A percentile compares a stretch with the other conserved stretches of the same genome.
Evolutionary conservation across 176 grass and related monocot species (phyloP).

Genomic region (Aegilops speltoides): DNA sequence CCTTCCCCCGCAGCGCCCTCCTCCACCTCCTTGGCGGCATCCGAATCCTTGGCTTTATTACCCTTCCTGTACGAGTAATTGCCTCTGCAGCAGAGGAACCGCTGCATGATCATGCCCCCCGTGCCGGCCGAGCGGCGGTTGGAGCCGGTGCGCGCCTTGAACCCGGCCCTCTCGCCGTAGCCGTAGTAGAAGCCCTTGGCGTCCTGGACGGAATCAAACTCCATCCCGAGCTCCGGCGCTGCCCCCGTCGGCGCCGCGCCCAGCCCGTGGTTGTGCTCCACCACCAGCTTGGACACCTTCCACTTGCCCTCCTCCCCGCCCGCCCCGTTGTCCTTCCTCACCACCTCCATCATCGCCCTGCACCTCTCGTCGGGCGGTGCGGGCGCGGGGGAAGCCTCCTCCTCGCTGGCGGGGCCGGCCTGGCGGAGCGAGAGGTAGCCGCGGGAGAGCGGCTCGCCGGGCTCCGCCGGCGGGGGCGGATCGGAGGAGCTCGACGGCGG

Average conservation of each 20-base stretch:
- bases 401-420: background rate
- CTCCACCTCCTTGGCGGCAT: slow-evolving; percentile 32
- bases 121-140: slow-evolving; percentile 51
- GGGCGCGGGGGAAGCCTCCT: background rate
- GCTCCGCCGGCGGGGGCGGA: slow-evolving; percentile 14
- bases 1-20: slow-evolving; percentile 24
- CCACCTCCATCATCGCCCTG: slow-evolving; percentile 93
- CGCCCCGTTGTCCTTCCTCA: slow-evolving; percentile 43
- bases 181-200: slow-evolving; percentile 75
- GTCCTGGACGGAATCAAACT: slow-evolving; percentile 69
- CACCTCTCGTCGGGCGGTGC: slow-evolving; percentile 32
- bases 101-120: slow-evolving; percentile 71
- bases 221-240: slow-evolving; percentile 58
- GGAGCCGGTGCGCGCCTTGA: slow-evolving; percentile 63
- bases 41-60: slow-evolving; percentile 24
- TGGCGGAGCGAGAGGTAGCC: slow-evolving; percentile 36
- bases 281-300: slow-evolving; percentile 65
- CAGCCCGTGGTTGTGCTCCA: slow-evolving; percentile 72
- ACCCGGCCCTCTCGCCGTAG: slow-evolving; percentile 56
- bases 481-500: slow-evolving; percentile 9
- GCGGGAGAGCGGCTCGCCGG: slow-evolving; percentile 25
- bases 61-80: slow-evolving; percentile 25
- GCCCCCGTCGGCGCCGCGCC: slow-evolving; percentile 1
- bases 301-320: slow-evolving; percentile 51
- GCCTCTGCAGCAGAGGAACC: slow-evolving; percentile 76